A percentile compares a stretch with the other conserved stretches of the same genome.
Evolutionary conservation across 2,329 filamentous ascomycete genomes (phyloP).

Genomic region (Thelonectria olida): DNA sequence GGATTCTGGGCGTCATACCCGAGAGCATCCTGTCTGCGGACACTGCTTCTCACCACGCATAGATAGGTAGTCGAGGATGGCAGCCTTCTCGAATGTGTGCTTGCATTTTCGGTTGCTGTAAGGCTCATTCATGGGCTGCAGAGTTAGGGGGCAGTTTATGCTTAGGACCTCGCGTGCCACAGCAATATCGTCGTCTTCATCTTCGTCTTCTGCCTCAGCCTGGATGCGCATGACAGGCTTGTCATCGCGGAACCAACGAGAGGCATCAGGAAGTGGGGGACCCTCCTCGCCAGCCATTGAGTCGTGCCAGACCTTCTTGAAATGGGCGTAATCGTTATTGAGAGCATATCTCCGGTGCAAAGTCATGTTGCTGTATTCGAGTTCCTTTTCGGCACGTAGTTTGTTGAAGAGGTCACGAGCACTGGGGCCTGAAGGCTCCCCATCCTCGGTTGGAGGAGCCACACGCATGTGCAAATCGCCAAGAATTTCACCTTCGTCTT

Average conservation of each 20-base stretch:
- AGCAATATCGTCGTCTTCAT: slow-evolving; percentile 74
- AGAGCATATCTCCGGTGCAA: slow-evolving; percentile 60
- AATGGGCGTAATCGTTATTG: slow-evolving; percentile 68
- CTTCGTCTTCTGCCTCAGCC: slow-evolving; percentile 51
- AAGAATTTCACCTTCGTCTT: slow-evolving; percentile 57
- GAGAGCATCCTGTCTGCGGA: slow-evolving; percentile 71
- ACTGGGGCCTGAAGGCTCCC: slow-evolving; percentile 37
- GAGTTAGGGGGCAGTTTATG: slow-evolving; percentile 75
- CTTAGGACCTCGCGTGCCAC: slow-evolving; percentile 71
- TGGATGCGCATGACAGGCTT: slow-evolving; percentile 51
- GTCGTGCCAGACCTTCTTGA: slow-evolving; percentile 67
- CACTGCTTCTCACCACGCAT: slow-evolving; percentile 59
- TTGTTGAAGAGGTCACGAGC: slow-evolving; percentile 47
- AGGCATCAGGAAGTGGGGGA: slow-evolving; percentile 61
- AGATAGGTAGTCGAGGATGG: slow-evolving; percentile 67
- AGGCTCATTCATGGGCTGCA: slow-evolving; percentile 71
- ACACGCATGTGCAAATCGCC: slow-evolving; percentile 46
- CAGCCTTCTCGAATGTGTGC: slow-evolving; percentile 75
- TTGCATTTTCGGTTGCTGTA: slow-evolving; percentile 73
- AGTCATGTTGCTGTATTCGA: slow-evolving; percentile 54
- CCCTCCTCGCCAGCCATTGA: slow-evolving; percentile 59
- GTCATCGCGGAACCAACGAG: slow-evolving; percentile 61
- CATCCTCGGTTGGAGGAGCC: slow-evolving; percentile 31
- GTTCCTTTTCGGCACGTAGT: slow-evolving; percentile 48
- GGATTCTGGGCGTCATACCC: slow-evolving; percentile 48